phyloP scores from a whole-genome alignment of 1,139 yeast genomes.

The Blastobotrys capitulatus region DNA sequence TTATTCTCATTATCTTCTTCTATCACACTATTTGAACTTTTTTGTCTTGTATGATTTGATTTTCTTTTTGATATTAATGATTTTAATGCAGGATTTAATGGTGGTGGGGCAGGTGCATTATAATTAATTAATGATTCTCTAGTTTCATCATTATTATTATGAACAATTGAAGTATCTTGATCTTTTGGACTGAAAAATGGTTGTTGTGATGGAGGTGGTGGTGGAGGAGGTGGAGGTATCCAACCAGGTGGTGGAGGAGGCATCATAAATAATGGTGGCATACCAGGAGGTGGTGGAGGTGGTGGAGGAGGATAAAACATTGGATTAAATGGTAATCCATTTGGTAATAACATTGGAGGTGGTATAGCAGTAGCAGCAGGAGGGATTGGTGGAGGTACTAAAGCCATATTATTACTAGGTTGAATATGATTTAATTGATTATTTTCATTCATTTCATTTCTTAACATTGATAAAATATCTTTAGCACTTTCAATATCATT shows the following conservation, averaged over 20 bases:
- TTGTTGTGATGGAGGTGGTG: slow-evolving; percentile 1
- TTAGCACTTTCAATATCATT: slow-evolving; percentile 29
- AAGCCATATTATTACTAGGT: slow-evolving; percentile 18
- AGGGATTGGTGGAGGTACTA: slow-evolving; percentile 10
- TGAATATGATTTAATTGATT: slow-evolving; percentile 3
- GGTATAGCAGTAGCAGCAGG: slow-evolving; percentile 14
- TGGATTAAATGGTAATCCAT: slow-evolving; percentile 8
- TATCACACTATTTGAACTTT: background rate
- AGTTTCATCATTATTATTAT: background rate
- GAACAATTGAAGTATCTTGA: slow-evolving; percentile 20
- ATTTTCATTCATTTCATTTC: slow-evolving; percentile 21
- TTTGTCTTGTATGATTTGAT: slow-evolving; percentile 1
- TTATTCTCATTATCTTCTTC: too few species aligned
- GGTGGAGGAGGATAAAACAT: slow-evolving; percentile 13
- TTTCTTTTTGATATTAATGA: slow-evolving; percentile 24
- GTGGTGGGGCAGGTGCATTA: slow-evolving; percentile 27
- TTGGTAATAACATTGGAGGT: slow-evolving; percentile 2
- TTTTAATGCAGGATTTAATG: slow-evolving; percentile 28
- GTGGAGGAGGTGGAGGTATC: slow-evolving; percentile 5
- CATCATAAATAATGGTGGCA: slow-evolving; percentile 9
- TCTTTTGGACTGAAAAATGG: slow-evolving; percentile 21
- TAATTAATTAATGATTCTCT: slow-evolving; percentile 13
- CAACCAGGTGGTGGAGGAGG: slow-evolving; percentile 11
- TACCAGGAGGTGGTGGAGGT: slow-evolving; percentile 10
- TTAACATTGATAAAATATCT: slow-evolving; percentile 30